Conservation (phyloP, 345 rosid genomes). For the Carallia pectinifolia region DNA sequence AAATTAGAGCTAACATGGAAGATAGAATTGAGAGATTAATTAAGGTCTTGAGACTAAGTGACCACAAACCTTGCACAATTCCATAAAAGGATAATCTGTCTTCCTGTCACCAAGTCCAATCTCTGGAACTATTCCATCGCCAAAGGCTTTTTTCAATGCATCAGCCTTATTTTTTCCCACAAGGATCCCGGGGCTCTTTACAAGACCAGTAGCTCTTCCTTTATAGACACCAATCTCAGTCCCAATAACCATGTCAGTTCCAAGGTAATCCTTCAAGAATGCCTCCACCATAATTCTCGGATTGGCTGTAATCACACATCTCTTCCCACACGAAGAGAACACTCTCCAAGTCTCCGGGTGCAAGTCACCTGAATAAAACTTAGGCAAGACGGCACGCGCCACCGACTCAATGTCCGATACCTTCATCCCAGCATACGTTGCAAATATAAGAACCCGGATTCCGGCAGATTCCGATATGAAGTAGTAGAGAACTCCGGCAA, state of each 20-base stretch:
- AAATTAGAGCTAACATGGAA: no score
- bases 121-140: constrained; percentile 27
- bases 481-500: constrained; percentile 48
- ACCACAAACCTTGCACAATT: constrained; percentile 12
- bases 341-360: constrained; percentile 60
- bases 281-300: constrained; percentile 72
- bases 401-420: constrained; percentile 54
- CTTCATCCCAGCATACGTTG: constrained; percentile 50
- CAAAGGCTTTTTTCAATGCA: constrained; percentile 36
- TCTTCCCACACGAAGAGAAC: constrained; percentile 47
- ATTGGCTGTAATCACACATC: constrained; percentile 55
- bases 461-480: constrained; percentile 49
- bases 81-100: not conserved
- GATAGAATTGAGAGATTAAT: no score
- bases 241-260: constrained; percentile 57
- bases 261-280: constrained; percentile 53
- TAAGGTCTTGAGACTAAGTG: no score
- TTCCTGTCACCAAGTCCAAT: constrained; percentile 45
- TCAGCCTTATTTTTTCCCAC: constrained; percentile 45
- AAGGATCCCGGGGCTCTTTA: constrained; percentile 37
- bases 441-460: constrained; percentile 49
- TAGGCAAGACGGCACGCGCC: constrained; percentile 65
- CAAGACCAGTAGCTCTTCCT: constrained; percentile 65
- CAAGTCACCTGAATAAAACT: constrained; percentile 59
- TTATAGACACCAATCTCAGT: constrained; percentile 41